phyloP scores from a whole-genome alignment of 78 protist genomes.

The Dictyostelium discoideum region dicty_2.7 NC_007088.5:7893501-7894000 shows the following conservation, averaged over 20 bases:
- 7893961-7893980: conserved; percentile 77
- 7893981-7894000: conserved; percentile 42
- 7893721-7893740: conserved; percentile 1
- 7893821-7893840: neutral
- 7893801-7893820: conserved; percentile 49
- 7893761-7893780: conserved; percentile 26
- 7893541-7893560: conserved; percentile 22
- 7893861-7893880: conserved; percentile 22
- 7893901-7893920: neutral
- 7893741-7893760: conserved; percentile 41
- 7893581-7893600: neutral
- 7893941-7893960: conserved; percentile 81
- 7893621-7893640: neutral
- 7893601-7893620: neutral
- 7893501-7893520: neutral
- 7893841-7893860: neutral
- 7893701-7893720: conserved; percentile 2
- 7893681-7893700: neutral
- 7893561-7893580: neutral
- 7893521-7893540: conserved; percentile 4
- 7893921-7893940: conserved; percentile 52
- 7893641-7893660: conserved; percentile 24
- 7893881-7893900: neutral
- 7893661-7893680: conserved; percentile 43
- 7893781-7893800: conserved; percentile 68